phyloP scores from a whole-genome alignment of 179 eudicot genomes.

The Corrigiola litoralis region DNA sequence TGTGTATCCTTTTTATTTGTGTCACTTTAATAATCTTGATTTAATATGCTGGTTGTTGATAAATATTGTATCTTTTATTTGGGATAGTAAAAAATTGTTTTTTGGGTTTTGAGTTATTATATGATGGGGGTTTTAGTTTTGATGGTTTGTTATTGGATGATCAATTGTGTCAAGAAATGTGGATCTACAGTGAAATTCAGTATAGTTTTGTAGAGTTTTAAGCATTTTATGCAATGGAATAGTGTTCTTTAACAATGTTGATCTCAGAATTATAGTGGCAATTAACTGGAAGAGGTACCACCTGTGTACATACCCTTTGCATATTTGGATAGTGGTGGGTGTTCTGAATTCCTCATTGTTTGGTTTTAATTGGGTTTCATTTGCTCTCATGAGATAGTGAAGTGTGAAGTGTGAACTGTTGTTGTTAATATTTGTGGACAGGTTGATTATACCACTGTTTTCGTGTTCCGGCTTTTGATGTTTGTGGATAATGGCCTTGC shows the following conservation, averaged over 20 bases:
- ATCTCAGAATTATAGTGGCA: slow-evolving; percentile 69
- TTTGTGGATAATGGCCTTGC: slow-evolving; percentile 94
- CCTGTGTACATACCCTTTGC: slow-evolving; percentile 80
- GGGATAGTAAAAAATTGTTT: slow-evolving; percentile 3
- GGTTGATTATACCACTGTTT: slow-evolving; percentile 90
- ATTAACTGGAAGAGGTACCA: slow-evolving; percentile 84
- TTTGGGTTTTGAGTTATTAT: background rate
- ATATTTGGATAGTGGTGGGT: slow-evolving; percentile 97
- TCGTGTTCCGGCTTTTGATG: slow-evolving; percentile 90
- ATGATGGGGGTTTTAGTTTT: too few relatives aligned
- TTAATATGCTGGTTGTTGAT: background rate
- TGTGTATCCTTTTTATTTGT: slow-evolving; percentile 70
- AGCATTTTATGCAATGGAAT: background rate
- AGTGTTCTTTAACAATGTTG: slow-evolving; percentile 40
- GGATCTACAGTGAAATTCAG: background rate
- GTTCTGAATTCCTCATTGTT: background rate
- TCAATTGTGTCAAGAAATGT: background rate
- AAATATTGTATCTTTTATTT: background rate
- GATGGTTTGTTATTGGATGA: background rate
- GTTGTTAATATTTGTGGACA: slow-evolving; percentile 36
- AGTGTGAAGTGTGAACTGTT: too few relatives aligned
- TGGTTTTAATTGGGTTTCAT: background rate
- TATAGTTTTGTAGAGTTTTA: background rate
- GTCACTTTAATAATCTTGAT: background rate
- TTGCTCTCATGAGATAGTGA: background rate